Conservation (phyloP, 768 basidiomycete species). For the Collybia mongolica region DNA sequence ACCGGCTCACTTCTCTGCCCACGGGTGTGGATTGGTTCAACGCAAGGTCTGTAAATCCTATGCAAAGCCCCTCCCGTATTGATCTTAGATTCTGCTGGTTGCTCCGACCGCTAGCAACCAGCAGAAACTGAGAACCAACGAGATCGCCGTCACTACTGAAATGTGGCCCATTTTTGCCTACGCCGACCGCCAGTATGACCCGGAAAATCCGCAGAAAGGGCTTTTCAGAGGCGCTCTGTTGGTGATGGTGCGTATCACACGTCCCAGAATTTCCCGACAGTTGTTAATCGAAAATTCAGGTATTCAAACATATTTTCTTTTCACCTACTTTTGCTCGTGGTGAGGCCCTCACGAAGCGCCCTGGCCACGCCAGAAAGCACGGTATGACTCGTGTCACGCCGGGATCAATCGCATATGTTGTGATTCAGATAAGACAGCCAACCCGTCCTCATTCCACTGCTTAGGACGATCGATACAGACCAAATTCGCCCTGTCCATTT, state of each 20-base stretch:
- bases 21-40: background rate
- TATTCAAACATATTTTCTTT: conserved; percentile 9
- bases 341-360: background rate
- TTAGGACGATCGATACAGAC: no score
- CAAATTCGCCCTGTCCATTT: no score
- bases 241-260: conserved; percentile 12
- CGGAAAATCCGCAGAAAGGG: conserved; percentile 22
- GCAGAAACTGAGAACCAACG: conserved; percentile 3
- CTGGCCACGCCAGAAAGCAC: conserved; percentile 10
- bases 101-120: background rate
- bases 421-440: conserved; percentile 7
- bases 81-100: no score
- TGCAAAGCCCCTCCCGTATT: no score
- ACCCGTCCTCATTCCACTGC: no score
- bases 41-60: background rate
- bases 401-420: conserved; percentile 12
- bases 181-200: conserved; percentile 12
- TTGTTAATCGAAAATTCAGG: background rate
- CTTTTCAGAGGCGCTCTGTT: conserved; percentile 17
- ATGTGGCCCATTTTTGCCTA: conserved; percentile 24
- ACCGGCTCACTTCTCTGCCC: conserved; percentile 1
- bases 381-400: conserved; percentile 11
- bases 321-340: background rate
- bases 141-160: conserved; percentile 14
- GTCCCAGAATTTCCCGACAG: background rate